These are phyloP conservation scores for Pseudocercospora ulei DNA, from an alignment of 2,329 filamentous ascomycete genomes.

Conservation along the genomic window DNA sequence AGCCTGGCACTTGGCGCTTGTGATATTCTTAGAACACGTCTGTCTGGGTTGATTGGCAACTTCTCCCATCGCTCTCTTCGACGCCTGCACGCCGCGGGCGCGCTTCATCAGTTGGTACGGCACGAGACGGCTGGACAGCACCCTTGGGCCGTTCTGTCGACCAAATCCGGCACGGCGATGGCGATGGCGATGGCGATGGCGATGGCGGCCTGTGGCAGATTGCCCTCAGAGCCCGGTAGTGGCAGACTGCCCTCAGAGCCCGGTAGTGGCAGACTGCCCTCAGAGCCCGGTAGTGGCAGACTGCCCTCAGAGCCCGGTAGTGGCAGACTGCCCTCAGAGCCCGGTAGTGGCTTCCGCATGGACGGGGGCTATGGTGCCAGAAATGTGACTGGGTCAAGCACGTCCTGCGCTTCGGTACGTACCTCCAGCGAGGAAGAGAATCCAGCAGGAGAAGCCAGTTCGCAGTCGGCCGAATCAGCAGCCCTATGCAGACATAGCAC, in stretches of 20 bases:
- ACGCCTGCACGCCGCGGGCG: too few species aligned
- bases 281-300: neutral
- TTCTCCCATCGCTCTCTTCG: neutral
- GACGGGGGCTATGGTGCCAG: conserved; percentile 1
- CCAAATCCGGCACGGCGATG: too few species aligned
- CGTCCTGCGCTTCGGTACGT: neutral
- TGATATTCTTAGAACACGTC: neutral
- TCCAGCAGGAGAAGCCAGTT: too few species aligned
- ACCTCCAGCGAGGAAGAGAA: neutral
- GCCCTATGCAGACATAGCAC: conserved; percentile 7
- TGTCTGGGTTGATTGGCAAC: neutral
- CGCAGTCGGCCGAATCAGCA: conserved; percentile 5
- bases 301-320: neutral
- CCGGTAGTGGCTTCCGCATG: too few species aligned
- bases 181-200: too few species aligned
- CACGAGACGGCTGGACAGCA: too few species aligned
- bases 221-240: neutral
- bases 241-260: neutral
- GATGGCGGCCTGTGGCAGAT: conserved; percentile 1
- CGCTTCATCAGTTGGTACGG: too few species aligned
- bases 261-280: neutral
- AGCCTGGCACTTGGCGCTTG: neutral
- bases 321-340: neutral
- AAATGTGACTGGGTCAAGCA: neutral
- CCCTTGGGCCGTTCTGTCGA: too few species aligned